Percentiles rank a stretch among this genome's conserved stretches.
phyloP scores from a whole-genome alignment of 805 yeast genomes.

The Candida corydali region DNA sequence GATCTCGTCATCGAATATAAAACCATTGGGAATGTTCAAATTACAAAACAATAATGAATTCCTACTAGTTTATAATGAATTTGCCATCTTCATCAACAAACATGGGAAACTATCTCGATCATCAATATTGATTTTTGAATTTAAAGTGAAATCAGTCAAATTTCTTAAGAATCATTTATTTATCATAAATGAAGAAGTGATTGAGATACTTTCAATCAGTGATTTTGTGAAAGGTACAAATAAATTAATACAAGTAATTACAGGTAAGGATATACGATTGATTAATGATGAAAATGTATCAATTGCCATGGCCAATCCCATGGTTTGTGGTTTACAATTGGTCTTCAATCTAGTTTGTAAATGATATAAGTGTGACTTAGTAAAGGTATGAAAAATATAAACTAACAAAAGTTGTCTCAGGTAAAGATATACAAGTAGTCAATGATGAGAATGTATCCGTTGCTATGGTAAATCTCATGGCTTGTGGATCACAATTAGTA shows the following conservation, averaged over 20 bases:
- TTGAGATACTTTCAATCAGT: slow-evolving; percentile 64
- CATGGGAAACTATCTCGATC: slow-evolving; percentile 50
- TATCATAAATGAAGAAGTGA: slow-evolving; percentile 57
- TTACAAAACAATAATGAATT: slow-evolving; percentile 51
- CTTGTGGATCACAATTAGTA: slow-evolving; percentile 58
- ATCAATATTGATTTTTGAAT: slow-evolving; percentile 40
- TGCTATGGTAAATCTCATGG: slow-evolving; percentile 61
- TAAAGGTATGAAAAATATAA: slow-evolving; percentile 39
- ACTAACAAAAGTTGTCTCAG: slow-evolving; percentile 65
- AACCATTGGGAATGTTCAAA: slow-evolving; percentile 63
- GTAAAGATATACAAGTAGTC: slow-evolving; percentile 52
- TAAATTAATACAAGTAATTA: slow-evolving; percentile 61
- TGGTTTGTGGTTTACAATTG: slow-evolving; percentile 56
- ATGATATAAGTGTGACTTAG: not conserved
- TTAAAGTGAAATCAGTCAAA: slow-evolving; percentile 33
- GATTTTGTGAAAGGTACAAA: slow-evolving; percentile 40
- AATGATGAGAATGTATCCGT: slow-evolving; percentile 19
- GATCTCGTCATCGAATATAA: slow-evolving; percentile 35
- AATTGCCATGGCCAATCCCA: slow-evolving; percentile 61
- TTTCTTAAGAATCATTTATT: slow-evolving; percentile 31
- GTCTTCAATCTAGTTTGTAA: slow-evolving; percentile 26
- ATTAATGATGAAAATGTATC: slow-evolving; percentile 19
- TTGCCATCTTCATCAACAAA: slow-evolving; percentile 62
- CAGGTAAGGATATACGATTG: slow-evolving; percentile 59
- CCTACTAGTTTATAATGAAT: slow-evolving; percentile 63